phyloP scores from a whole-genome alignment of 768 basidiomycete genomes.

The Plicaturopsis crispa region DNA sequence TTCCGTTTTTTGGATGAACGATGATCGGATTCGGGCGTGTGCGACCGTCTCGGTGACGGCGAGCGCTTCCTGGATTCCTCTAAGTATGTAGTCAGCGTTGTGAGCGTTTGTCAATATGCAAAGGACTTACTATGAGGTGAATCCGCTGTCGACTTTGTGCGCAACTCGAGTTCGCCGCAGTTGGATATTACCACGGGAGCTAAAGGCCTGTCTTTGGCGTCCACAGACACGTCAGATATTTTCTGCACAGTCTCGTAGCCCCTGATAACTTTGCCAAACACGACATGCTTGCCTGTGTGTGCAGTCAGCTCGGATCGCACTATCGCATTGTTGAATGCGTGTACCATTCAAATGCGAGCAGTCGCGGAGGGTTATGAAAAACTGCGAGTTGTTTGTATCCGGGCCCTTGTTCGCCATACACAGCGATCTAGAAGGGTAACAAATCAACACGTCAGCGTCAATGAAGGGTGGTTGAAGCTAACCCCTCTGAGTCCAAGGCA shows the following conservation, averaged over 20 bases:
- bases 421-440: conserved; percentile 41
- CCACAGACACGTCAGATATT: conserved; percentile 59
- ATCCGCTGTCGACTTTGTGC: conserved; percentile 28
- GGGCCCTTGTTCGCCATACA: conserved; percentile 90
- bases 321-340: conserved; percentile 12
- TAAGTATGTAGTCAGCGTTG: too few relatives aligned
- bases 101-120: too few relatives aligned
- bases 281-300: conserved; percentile 50
- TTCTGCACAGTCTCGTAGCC: conserved; percentile 55
- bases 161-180: conserved; percentile 81
- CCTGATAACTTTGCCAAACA: conserved; percentile 41
- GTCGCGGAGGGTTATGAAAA: conserved; percentile 75
- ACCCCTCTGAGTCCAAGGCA: conserved; percentile 60
- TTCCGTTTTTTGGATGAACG: conserved; percentile 10
- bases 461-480: conserved; percentile 12
- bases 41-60: too few relatives aligned
- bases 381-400: conserved; percentile 82
- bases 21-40: too few relatives aligned
- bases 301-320: conserved; percentile 2
- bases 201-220: conserved; percentile 68
- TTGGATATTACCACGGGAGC: conserved; percentile 61
- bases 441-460: conserved; percentile 1
- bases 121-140: not conserved
- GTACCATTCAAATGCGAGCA: conserved; percentile 70
- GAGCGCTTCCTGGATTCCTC: too few relatives aligned